These are phyloP conservation scores for Hypsizygus marmoreus DNA, from an alignment of 768 basidiomycete species.

Conservation along the genomic window DNA sequence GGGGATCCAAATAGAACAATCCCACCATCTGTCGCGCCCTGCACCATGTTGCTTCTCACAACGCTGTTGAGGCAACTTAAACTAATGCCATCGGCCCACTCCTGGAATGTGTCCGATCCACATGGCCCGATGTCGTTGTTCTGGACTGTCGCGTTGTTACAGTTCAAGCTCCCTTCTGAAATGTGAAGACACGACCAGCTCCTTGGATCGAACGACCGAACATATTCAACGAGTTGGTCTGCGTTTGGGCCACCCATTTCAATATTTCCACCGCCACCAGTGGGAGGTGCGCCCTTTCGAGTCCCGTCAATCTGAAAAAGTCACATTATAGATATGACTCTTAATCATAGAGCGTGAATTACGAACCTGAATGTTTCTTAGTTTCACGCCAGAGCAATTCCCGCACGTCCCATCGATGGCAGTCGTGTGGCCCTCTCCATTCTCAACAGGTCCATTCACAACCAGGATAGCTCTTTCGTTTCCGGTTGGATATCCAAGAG, in stretches of 20 bases:
- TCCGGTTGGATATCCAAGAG: conserved; percentile 72
- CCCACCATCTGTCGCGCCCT: conserved; percentile 77
- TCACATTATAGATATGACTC: conserved; percentile 1
- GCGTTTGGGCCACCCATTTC: conserved; percentile 81
- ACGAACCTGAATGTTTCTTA: conserved; percentile 73
- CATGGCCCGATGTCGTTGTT: conserved; percentile 87
- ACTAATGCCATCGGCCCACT: conserved; percentile 87
- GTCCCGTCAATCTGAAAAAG: conserved; percentile 73
- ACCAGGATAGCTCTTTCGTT: conserved; percentile 67
- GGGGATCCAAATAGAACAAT: conserved; percentile 80
- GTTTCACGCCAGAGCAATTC: conserved; percentile 57
- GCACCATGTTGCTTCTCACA: conserved; percentile 68
- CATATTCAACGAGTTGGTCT: conserved; percentile 75
- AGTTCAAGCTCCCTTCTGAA: conserved; percentile 64
- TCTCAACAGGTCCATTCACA: conserved; percentile 62
- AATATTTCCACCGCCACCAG: conserved; percentile 72
- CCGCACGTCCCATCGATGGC: conserved; percentile 70
- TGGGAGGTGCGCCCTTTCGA: conserved; percentile 53
- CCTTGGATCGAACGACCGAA: conserved; percentile 74
- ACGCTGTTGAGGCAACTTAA: conserved; percentile 64
- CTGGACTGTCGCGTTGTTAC: conserved; percentile 65
- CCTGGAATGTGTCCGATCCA: conserved; percentile 59
- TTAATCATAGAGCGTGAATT: background rate
- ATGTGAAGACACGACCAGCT: conserved; percentile 86
- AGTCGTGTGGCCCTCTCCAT: conserved; percentile 69